These are phyloP conservation scores for Tricholoma furcatifolium DNA, from an alignment of 768 basidiomycete species.

Conservation along the genomic window DNA sequence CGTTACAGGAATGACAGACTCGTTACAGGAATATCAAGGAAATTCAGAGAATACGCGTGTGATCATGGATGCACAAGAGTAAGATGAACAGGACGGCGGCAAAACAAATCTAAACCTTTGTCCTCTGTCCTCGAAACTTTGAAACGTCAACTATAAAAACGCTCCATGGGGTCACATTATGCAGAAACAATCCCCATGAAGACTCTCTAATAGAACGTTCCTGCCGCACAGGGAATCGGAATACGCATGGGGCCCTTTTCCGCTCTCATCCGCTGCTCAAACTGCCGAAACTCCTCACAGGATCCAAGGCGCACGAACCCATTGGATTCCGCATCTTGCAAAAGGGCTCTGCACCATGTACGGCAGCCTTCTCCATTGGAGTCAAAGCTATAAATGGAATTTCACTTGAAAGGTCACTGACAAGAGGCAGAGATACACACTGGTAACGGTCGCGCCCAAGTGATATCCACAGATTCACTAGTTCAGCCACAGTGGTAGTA, in stretches of 20 bases:
- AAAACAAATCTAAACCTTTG: too few species aligned
- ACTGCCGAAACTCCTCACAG: background rate
- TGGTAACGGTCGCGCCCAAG: background rate
- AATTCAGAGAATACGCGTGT: too few species aligned
- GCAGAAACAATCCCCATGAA: background rate
- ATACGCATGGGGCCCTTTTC: background rate
- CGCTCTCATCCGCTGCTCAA: background rate
- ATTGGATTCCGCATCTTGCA: background rate
- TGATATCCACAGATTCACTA: background rate
- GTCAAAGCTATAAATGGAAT: background rate
- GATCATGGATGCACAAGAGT: too few species aligned
- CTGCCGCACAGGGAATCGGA: background rate
- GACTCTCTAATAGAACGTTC: background rate
- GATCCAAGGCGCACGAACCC: background rate
- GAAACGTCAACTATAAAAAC: too few species aligned
- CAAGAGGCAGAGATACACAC: background rate
- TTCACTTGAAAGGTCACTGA: background rate
- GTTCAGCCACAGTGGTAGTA: background rate
- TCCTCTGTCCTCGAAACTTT: too few species aligned
- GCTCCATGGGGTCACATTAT: too few species aligned
- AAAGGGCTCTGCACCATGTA: background rate
- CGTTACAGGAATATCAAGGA: too few species aligned
- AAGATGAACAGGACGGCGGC: too few species aligned
- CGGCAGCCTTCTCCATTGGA: background rate
- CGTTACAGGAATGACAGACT: too few species aligned